These are phyloP conservation scores for Dorcoceras hygrometricum DNA, from an alignment of 257 asterid species.

Conservation along the genomic window DNA sequence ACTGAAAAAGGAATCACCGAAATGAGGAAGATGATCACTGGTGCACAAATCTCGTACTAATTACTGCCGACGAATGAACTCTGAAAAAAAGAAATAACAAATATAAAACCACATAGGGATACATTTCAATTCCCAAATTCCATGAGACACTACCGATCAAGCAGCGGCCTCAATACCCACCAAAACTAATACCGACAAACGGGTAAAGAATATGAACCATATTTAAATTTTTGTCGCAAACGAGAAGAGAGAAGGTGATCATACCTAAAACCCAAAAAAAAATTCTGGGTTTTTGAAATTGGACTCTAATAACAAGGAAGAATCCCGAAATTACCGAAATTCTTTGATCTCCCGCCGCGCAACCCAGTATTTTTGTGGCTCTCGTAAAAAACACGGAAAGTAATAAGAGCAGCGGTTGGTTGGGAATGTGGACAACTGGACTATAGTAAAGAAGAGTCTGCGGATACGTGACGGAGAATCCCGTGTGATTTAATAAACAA, in stretches of 20 bases:
- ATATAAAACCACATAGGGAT: slow-evolving; percentile 1
- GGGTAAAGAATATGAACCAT: background rate
- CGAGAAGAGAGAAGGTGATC: background rate
- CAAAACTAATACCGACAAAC: background rate
- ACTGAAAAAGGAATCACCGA: slow-evolving; percentile 16
- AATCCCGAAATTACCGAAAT: slow-evolving; percentile 21
- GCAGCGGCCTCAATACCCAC: background rate
- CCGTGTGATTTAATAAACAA: slow-evolving; percentile 9
- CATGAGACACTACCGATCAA: background rate
- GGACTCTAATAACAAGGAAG: slow-evolving; percentile 13
- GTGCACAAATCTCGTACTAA: background rate
- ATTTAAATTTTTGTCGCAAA: background rate
- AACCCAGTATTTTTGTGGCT: background rate
- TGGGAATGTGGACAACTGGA: slow-evolving; percentile 31
- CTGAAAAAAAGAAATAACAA: background rate
- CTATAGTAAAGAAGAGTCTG: slow-evolving; percentile 25
- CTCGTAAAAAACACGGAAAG: slow-evolving; percentile 21
- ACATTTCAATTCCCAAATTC: slow-evolving; percentile 19
- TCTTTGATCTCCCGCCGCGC: background rate
- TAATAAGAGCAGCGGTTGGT: slow-evolving; percentile 29
- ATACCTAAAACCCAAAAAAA: slow-evolving; percentile 35
- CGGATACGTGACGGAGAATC: slow-evolving; percentile 37
- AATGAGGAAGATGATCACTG: background rate
- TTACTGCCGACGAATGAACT: background rate
- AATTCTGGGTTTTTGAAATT: slow-evolving; percentile 12